Evolutionary conservation across 805 yeast genomes (phyloP), one percentile per base, ranked within the genome.

Genomic region (Deakozyma indianensis): DNA sequence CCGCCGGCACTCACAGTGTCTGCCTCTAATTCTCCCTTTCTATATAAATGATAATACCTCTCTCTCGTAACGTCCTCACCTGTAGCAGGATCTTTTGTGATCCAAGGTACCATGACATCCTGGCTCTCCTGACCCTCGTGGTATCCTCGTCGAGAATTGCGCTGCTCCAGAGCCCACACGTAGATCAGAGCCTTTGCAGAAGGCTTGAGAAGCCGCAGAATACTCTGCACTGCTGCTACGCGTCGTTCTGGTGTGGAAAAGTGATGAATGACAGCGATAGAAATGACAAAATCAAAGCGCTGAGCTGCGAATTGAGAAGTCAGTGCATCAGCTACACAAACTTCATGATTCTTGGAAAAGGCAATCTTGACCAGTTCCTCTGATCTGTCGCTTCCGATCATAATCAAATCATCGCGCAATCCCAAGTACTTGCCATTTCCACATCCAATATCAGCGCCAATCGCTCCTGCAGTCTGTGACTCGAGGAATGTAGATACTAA

Each of bases 141-240:
- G 64, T 86, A 92, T 0, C 97, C 97, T 54, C 97, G 71, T 53
- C 96, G 70, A 0, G 95, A 83, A 22, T 69, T 72, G 47, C 80
- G 83, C 61, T 92, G 98, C 52, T 92, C 98, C 44, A 92, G 63
- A 0, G 98, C 98, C 98, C 98, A 92, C 44, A 94, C 94, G 60
- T 90, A 92, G 4, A 92, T 74, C 54, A 92, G 64, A 0, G 85
- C 83, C 44, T 71, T 73, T 1, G 95, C 96, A 0, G 77, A 77
- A 0, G 51, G 45, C 38, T 60, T 68, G 45, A 92, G 59, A 48
- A 74, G 74, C 20, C 77, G 62, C 32, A 92, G 58, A 1, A 88
- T 79, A 48, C 82, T 83, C 14, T 53, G 53, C 4, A 92, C 78
- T 1, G 96, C 96, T 5, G 73, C 74, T 1, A 83, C 60, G 44